A percentile compares a stretch with the other conserved stretches of the same genome.
Evolutionary conservation across 441 rosid species (phyloP).

Genomic region (Gossypium aridum): DNA sequence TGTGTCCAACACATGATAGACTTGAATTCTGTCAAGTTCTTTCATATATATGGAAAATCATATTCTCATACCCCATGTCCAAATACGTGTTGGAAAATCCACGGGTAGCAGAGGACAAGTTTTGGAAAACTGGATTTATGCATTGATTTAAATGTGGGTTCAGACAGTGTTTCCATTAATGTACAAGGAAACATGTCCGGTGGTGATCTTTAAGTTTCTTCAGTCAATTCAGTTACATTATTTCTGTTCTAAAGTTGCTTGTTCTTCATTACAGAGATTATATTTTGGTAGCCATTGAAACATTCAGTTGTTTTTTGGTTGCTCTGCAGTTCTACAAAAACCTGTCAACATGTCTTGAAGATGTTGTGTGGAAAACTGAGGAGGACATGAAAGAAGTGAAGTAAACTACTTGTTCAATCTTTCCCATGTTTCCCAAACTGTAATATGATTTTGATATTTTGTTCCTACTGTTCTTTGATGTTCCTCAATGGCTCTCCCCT

Average conservation of each 20-base stretch:
- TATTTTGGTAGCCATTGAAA: neutral
- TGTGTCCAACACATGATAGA: neutral
- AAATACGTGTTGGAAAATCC: neutral
- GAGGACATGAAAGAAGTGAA: conserved; percentile 58
- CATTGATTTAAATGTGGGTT: neutral
- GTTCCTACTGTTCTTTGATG: conserved; percentile 9
- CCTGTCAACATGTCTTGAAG: conserved; percentile 69
- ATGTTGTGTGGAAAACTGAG: conserved; percentile 84
- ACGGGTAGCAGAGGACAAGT: neutral
- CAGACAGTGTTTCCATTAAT: neutral
- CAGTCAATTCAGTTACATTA: neutral
- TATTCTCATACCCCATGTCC: neutral
- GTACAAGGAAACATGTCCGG: neutral
- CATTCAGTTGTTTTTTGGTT: neutral
- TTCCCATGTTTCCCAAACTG: neutral
- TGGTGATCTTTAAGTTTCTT: neutral
- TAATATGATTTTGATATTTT: neutral
- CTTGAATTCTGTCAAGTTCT: neutral
- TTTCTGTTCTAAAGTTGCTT: neutral
- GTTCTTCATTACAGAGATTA: neutral
- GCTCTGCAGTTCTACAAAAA: conserved; percentile 74
- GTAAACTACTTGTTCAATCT: neutral
- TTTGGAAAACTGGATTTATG: neutral
- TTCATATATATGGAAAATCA: neutral
- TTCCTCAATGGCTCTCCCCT: conserved; percentile 10